Conservation (phyloP, 768 basidiomycete species). For the Russula abietina region DNA sequence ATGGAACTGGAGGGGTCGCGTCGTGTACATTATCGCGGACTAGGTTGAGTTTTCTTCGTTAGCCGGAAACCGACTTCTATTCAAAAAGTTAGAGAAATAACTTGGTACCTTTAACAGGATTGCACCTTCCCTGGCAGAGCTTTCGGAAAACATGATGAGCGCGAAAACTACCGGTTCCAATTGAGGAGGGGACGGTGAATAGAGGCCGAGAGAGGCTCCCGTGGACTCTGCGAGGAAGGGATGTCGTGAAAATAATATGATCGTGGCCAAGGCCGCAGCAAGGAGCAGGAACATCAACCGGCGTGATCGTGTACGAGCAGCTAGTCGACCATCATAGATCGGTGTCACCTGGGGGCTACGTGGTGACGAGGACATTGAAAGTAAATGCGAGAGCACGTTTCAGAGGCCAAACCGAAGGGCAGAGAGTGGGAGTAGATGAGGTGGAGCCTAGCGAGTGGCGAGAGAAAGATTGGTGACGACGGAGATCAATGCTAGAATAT, state of each 20-base stretch:
- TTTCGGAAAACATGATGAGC: slow-evolving; percentile 18
- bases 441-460: no score
- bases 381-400: neutral
- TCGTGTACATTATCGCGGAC: slow-evolving; percentile 38
- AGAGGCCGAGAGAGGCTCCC: neutral
- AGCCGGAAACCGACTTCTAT: neutral
- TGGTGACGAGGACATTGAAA: neutral
- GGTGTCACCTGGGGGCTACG: neutral
- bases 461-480: no score
- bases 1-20: slow-evolving; percentile 38
- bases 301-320: neutral
- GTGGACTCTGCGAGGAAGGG: neutral
- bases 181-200: neutral
- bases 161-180: slow-evolving; percentile 18
- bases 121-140: slow-evolving; percentile 23
- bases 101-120: slow-evolving; percentile 20
- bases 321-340: neutral
- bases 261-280: neutral
- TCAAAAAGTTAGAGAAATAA: neutral
- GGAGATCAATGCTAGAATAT: no score
- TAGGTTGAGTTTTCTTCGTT: slow-evolving; percentile 11
- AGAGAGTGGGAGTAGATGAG: no score
- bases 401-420: neutral
- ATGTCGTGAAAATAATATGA: neutral
- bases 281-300: slow-evolving; percentile 6